Conservation (phyloP, 345 rosid species). For the Carallia brachiata region DNA sequence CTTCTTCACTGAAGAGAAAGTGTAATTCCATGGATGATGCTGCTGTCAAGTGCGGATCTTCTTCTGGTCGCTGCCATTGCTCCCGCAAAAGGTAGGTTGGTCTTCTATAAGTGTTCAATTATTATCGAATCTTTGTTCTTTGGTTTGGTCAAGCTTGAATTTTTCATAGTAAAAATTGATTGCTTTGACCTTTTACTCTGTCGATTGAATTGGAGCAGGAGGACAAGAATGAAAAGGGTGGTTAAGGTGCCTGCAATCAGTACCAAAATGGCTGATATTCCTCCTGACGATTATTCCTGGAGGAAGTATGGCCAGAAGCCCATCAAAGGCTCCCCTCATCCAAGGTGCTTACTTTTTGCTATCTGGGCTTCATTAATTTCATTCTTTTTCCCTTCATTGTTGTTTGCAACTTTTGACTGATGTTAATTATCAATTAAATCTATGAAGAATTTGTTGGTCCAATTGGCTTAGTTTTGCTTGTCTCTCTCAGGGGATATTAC, state of each 20-base stretch:
- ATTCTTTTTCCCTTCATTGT: neutral
- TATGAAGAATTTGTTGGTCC: no score
- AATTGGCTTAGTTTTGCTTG: neutral
- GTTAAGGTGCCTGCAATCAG: constrained; percentile 82
- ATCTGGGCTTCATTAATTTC: neutral
- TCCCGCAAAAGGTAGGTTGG: constrained; percentile 94
- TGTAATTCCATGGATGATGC: constrained; percentile 68
- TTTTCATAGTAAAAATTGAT: neutral
- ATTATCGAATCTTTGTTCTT: neutral
- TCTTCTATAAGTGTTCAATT: neutral
- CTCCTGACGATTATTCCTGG: constrained; percentile 92
- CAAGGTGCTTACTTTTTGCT: constrained; percentile 45
- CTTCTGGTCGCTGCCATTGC: constrained; percentile 86
- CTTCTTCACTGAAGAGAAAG: constrained; percentile 58
- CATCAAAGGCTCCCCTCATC: constrained; percentile 98
- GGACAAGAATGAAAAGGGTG: constrained; percentile 64
- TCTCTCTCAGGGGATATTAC: constrained; percentile 72
- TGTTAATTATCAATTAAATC: neutral
- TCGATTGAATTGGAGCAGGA: constrained; percentile 39
- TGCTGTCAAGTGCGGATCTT: constrained; percentile 56
- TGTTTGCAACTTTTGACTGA: neutral
- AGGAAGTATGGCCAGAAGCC: constrained; percentile 98
- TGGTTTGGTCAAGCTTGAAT: neutral
- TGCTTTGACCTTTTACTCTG: neutral
- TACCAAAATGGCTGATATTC: constrained; percentile 81